A percentile compares a stretch with the other conserved stretches of the same genome.
Evolutionary conservation across 805 yeast genomes (phyloP).

Genomic region (Spathaspora arborariae): DNA sequence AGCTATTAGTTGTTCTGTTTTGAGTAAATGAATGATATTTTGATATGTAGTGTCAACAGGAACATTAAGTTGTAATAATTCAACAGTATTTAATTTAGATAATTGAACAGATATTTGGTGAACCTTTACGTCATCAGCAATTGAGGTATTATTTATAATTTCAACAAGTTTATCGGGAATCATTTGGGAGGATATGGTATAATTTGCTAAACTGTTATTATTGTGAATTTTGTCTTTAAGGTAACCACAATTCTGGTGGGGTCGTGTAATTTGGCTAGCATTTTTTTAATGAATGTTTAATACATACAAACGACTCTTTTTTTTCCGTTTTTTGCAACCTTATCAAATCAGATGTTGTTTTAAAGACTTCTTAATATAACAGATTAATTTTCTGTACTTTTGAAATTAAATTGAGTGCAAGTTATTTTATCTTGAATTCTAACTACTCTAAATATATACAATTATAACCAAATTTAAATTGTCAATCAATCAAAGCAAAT

Average conservation of each 20-base stretch:
- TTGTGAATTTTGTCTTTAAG: not conserved
- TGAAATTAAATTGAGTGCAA: too few relatives aligned
- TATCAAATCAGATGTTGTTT: too few relatives aligned
- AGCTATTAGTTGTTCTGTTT: slow-evolving; percentile 1
- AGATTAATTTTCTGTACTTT: too few relatives aligned
- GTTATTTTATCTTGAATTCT: too few relatives aligned
- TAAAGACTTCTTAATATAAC: too few relatives aligned
- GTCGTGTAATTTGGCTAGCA: not conserved
- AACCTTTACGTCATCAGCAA: slow-evolving; percentile 2
- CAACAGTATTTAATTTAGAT: not conserved
- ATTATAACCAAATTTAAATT: too few relatives aligned
- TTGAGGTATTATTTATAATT: not conserved
- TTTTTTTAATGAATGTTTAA: too few relatives aligned
- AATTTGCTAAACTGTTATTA: not conserved
- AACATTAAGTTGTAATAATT: not conserved
- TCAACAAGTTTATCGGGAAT: not conserved
- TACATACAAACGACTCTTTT: too few relatives aligned
- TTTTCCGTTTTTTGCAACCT: not conserved
- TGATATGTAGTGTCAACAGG: not conserved
- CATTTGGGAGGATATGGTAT: not conserved
- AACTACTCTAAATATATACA: too few relatives aligned
- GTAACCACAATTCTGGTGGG: not conserved
- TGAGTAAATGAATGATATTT: not conserved
- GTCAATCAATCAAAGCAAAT: too few relatives aligned
- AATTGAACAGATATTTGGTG: not conserved